These are phyloP conservation scores for Russula sp. DNA, from an alignment of 768 basidiomycete species.

Conservation along the genomic window DNA sequence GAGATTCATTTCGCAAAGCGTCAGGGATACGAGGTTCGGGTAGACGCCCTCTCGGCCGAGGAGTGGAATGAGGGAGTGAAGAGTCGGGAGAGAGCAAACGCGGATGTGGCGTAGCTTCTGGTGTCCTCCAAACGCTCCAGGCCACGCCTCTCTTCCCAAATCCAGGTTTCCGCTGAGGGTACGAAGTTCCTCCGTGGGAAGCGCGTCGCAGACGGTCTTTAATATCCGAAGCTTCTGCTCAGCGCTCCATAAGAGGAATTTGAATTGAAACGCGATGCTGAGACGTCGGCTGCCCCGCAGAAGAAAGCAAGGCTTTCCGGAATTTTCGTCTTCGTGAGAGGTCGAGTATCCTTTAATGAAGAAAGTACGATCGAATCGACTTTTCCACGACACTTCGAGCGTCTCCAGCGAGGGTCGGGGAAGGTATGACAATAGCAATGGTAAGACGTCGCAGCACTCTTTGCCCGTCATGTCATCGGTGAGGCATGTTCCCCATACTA, in stretches of 20 bases:
- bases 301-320: not conserved
- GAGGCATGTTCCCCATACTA: not conserved
- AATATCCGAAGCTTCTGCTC: conserved; percentile 18
- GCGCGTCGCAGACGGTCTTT: conserved; percentile 8
- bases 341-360: conserved; percentile 8
- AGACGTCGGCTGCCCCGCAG: not conserved
- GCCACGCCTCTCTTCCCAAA: conserved; percentile 11
- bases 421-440: conserved; percentile 9
- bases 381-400: conserved; percentile 14
- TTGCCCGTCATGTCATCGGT: conserved; percentile 13
- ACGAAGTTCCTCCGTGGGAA: conserved; percentile 9
- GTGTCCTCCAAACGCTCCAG: conserved; percentile 7
- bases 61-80: conserved; percentile 7
- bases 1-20: not conserved
- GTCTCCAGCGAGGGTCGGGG: conserved; percentile 16
- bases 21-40: conserved; percentile 13
- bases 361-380: conserved; percentile 11
- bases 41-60: conserved; percentile 5
- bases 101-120: conserved; percentile 10
- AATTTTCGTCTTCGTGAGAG: not conserved
- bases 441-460: conserved; percentile 15
- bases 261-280: conserved; percentile 6
- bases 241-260: conserved; percentile 16
- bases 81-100: conserved; percentile 7
- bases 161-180: conserved; percentile 10